Percentiles rank a stretch among this genome's conserved stretches.
These are phyloP conservation scores for Exsudoporus frostii DNA, from an alignment of 768 basidiomycete genomes.

Conservation along the genomic window DNA sequence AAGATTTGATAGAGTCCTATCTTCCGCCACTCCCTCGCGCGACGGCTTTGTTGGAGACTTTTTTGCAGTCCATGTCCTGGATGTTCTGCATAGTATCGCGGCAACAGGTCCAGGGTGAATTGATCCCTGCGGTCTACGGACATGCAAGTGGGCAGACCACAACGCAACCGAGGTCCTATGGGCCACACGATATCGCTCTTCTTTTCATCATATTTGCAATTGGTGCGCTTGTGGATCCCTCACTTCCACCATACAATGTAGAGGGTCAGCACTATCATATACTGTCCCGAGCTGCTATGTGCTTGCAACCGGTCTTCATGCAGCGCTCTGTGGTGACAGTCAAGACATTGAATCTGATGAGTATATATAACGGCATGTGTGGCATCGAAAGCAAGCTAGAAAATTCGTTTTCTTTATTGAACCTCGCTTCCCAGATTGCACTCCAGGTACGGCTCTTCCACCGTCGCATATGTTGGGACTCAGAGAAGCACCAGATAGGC, in stretches of 20 bases:
- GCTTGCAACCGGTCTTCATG: constrained; percentile 43
- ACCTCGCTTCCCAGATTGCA: constrained; percentile 47
- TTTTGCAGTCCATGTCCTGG: constrained; percentile 49
- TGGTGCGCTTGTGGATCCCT: constrained; percentile 47
- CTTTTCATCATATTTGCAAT: constrained; percentile 46
- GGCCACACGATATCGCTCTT: constrained; percentile 50
- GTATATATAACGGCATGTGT: constrained; percentile 52
- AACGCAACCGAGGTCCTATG: constrained; percentile 27
- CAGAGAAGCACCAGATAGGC: constrained; percentile 6
- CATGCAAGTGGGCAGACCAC: neutral
- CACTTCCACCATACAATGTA: constrained; percentile 43
- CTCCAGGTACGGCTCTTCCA: constrained; percentile 36
- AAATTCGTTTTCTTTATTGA: constrained; percentile 44
- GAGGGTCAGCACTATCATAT: constrained; percentile 53
- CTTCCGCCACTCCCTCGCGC: constrained; percentile 44
- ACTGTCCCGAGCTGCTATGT: constrained; percentile 44
- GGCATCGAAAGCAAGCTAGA: constrained; percentile 50
- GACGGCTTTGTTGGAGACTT: constrained; percentile 42
- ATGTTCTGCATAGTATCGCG: constrained; percentile 49
- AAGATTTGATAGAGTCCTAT: constrained; percentile 42
- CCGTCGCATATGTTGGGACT: neutral
- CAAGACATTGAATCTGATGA: constrained; percentile 51
- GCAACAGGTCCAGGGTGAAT: constrained; percentile 41
- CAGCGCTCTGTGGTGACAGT: constrained; percentile 46
- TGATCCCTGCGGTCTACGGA: constrained; percentile 45